phyloP scores from a whole-genome alignment of 441 rosid genomes.

The Croton laevigatus region DNA sequence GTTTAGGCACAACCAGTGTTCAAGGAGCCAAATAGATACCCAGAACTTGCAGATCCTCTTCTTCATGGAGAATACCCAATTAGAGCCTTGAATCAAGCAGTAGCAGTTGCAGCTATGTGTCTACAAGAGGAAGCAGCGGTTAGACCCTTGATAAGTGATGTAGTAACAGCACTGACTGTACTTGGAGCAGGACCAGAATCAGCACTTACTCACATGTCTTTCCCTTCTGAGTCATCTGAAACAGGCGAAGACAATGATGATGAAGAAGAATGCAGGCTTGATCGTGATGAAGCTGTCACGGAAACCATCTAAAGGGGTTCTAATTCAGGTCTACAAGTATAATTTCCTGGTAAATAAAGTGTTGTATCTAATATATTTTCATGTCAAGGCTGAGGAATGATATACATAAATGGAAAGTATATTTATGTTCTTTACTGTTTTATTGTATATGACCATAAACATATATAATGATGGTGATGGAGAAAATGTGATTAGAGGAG shows the following conservation, averaged over 20 bases:
- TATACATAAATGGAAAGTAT: no score
- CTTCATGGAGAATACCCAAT: slow-evolving; percentile 49
- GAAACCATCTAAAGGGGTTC: slow-evolving; percentile 4
- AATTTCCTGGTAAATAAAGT: not conserved
- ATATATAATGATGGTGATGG: no score
- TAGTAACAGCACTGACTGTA: slow-evolving; percentile 65
- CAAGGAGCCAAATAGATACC: slow-evolving; percentile 58
- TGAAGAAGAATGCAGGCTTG: not conserved
- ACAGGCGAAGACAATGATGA: not conserved
- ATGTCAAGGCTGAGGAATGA: no score
- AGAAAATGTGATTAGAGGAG: no score
- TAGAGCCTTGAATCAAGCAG: slow-evolving; percentile 65
- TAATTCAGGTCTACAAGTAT: not conserved
- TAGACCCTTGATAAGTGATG: slow-evolving; percentile 74
- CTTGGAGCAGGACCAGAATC: slow-evolving; percentile 35
- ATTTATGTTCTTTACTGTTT: not conserved
- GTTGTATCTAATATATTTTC: not conserved
- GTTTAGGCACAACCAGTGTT: slow-evolving; percentile 66
- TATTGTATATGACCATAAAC: not conserved
- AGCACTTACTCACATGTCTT: slow-evolving; percentile 4
- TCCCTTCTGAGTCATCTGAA: not conserved
- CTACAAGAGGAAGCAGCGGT: slow-evolving; percentile 65
- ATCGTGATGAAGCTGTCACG: not conserved
- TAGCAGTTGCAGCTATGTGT: slow-evolving; percentile 87
- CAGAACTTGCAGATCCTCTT: slow-evolving; percentile 64